phyloP scores from a whole-genome alignment of 139 green algal genomes.

The Coelastrella sp. region DNA sequence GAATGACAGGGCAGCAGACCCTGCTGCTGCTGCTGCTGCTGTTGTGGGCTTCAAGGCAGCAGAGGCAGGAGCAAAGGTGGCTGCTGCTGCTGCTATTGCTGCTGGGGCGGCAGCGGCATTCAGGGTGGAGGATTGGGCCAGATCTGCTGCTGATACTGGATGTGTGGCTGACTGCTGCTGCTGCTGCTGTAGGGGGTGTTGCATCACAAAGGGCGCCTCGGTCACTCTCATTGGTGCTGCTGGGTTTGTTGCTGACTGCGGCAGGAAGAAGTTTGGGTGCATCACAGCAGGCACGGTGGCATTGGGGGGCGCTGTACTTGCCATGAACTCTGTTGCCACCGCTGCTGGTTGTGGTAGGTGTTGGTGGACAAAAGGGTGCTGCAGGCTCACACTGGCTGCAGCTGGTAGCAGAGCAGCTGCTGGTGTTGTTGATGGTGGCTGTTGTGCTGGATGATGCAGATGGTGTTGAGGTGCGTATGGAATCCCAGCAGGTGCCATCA shows the following conservation, averaged over 20 bases:
- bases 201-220: background rate
- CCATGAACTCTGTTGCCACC: background rate
- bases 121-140: background rate
- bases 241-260: background rate
- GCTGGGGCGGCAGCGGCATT: background rate
- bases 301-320: no score
- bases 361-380: no score
- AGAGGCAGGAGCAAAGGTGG: background rate
- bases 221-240: background rate
- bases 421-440: no score
- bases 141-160: background rate
- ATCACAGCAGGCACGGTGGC: no score
- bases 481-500: background rate
- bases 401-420: background rate
- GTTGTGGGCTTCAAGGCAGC: background rate
- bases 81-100: conserved; percentile 3
- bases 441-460: no score
- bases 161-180: background rate
- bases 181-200: background rate
- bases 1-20: background rate
- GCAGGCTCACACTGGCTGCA: background rate
- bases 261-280: no score
- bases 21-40: background rate
- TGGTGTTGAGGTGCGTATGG: background rate
- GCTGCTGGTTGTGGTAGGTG: background rate